Evolutionary conservation across 139 green algal genomes (phyloP).

Genomic region (Coelastrella sp.): DNA sequence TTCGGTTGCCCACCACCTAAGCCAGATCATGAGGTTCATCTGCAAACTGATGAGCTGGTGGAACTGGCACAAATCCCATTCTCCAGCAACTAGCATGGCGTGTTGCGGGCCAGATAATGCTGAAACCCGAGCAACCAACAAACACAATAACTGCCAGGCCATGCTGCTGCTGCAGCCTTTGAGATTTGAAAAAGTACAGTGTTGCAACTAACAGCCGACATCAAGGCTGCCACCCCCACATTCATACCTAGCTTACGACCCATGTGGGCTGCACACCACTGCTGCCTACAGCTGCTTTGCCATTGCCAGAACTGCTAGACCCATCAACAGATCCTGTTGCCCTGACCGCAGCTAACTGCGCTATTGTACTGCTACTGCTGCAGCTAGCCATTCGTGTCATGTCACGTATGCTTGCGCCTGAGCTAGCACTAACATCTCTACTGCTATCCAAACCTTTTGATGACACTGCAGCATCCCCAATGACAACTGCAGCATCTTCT

Average conservation of each 20-base stretch:
- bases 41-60: no score
- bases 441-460: neutral
- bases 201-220: neutral
- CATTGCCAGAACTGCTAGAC: neutral
- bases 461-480: neutral
- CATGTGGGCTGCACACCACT: slow-evolving; percentile 6
- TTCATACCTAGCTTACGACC: neutral
- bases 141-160: no score
- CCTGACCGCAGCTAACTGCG: neutral
- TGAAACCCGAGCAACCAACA: no score
- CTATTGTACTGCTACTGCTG: slow-evolving; percentile 33
- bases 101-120: no score
- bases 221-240: neutral
- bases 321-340: neutral
- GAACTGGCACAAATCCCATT: no score
- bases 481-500: slow-evolving; percentile 22
- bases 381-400: neutral
- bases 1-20: no score
- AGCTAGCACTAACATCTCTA: neutral
- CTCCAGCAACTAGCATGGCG: no score
- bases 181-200: neutral
- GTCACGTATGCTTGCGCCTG: neutral
- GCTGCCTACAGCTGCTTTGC: neutral
- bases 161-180: no score
- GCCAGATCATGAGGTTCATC: no score